Conservation (phyloP, 202 grass and related monocot species). For the Setaria viridis region DNA sequence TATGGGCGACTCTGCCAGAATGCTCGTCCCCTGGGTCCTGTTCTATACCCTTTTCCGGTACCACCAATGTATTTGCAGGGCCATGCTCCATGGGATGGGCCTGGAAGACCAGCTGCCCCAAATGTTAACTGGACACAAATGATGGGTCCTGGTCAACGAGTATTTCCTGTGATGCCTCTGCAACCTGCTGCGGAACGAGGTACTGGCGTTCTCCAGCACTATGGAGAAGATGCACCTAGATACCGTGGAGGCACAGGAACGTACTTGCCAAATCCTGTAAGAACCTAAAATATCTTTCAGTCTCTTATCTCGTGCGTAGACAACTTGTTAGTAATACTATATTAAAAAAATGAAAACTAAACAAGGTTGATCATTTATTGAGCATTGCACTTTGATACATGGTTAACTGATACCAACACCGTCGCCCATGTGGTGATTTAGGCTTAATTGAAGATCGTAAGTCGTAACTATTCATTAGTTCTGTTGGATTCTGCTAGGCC, state of each 20-base stretch:
- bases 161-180: slow-evolving; percentile 70
- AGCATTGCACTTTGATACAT: not conserved
- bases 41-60: slow-evolving; percentile 51
- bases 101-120: slow-evolving; percentile 63
- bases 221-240: slow-evolving; percentile 73
- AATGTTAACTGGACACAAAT: slow-evolving; percentile 73
- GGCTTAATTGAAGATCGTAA: not conserved
- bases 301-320: slow-evolving; percentile 19
- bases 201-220: slow-evolving; percentile 48
- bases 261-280: slow-evolving; percentile 93
- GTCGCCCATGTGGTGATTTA: not conserved
- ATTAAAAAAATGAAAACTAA: slow-evolving; percentile 5
- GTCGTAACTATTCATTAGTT: slow-evolving; percentile 1
- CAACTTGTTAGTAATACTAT: slow-evolving; percentile 31
- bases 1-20: slow-evolving; percentile 83
- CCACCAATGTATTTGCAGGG: slow-evolving; percentile 60
- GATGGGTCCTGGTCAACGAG: slow-evolving; percentile 47
- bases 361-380: slow-evolving; percentile 2
- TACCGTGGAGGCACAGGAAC: slow-evolving; percentile 89
- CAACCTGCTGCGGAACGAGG: slow-evolving; percentile 63
- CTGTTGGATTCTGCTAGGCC: slow-evolving; percentile 21
- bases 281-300: slow-evolving; percentile 41
- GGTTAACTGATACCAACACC: not conserved
- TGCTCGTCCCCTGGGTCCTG: slow-evolving; percentile 30
- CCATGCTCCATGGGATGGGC: slow-evolving; percentile 73